Evolutionary conservation across 305 asterid genomes (phyloP).

Genomic region (Fraxinus platypoda): DNA sequence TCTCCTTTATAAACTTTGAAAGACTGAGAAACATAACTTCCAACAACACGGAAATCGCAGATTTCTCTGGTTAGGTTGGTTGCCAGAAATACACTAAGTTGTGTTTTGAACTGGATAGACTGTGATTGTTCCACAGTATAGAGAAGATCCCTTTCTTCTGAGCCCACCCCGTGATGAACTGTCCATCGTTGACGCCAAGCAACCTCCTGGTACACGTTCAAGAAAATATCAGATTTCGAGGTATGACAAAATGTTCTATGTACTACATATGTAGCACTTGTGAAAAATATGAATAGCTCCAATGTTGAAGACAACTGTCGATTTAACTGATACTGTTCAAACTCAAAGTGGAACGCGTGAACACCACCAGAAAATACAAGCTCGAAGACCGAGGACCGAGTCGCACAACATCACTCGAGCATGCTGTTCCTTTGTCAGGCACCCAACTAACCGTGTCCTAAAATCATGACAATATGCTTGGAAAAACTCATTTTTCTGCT

Average conservation of each 20-base stretch:
- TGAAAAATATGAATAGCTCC: background rate
- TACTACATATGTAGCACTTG: background rate
- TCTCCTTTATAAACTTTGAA: constrained; percentile 45
- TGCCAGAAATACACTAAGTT: constrained; percentile 48
- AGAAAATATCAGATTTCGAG: background rate
- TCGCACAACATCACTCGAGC: background rate
- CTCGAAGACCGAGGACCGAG: background rate
- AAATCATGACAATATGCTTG: background rate
- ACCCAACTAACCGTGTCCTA: background rate
- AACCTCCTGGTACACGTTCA: constrained; percentile 13
- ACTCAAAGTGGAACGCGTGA: background rate
- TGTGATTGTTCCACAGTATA: constrained; percentile 40
- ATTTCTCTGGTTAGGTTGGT: constrained; percentile 22
- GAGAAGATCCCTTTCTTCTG: constrained; percentile 30
- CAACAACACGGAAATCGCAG: constrained; percentile 41
- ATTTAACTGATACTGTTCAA: background rate
- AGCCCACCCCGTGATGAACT: constrained; percentile 39
- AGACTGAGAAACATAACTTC: constrained; percentile 42
- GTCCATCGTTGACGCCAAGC: constrained; percentile 38
- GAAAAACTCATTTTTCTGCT: background rate
- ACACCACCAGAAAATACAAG: background rate
- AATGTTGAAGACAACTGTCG: background rate
- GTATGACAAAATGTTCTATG: background rate
- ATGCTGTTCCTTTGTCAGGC: background rate
- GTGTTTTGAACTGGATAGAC: constrained; percentile 34